These are phyloP conservation scores for Ascomycota sp. DNA, from an alignment of 2,329 filamentous ascomycete species.

Conservation along the genomic window DNA sequence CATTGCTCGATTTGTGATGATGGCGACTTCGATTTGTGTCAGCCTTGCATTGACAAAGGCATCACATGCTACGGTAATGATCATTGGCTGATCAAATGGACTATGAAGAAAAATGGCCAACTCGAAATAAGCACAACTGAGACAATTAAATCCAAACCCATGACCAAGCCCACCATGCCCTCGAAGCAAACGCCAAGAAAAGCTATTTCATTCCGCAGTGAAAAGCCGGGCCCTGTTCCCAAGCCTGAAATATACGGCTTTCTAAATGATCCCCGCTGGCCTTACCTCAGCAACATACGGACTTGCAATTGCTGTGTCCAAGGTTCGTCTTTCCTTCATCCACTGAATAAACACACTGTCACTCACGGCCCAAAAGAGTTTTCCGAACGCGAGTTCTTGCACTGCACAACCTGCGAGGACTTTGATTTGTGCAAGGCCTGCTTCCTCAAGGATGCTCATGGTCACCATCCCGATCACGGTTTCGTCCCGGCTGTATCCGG, in stretches of 20 bases:
- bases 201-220: constrained; percentile 1
- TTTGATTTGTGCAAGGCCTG: constrained; percentile 79
- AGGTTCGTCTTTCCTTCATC: constrained; percentile 7
- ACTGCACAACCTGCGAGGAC: constrained; percentile 67
- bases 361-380: constrained; percentile 25
- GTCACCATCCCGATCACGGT: constrained; percentile 71
- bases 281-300: constrained; percentile 20
- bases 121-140: constrained; percentile 75
- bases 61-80: constrained; percentile 53
- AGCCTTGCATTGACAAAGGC: constrained; percentile 51
- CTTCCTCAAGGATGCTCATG: constrained; percentile 54
- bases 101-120: constrained; percentile 47
- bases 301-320: constrained; percentile 47
- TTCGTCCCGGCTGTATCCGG: constrained; percentile 49
- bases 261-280: constrained; percentile 3
- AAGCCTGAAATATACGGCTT: too few relatives aligned
- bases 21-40: constrained; percentile 86
- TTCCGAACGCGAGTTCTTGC: constrained; percentile 58
- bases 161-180: constrained; percentile 8
- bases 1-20: constrained; percentile 86
- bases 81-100: constrained; percentile 87
- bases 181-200: constrained; percentile 5
- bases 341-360: background rate
- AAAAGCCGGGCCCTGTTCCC: too few relatives aligned
- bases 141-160: constrained; percentile 44